Evolutionary conservation across 768 basidiomycete genomes (phyloP).

Genomic region (Lactarius trivialis): DNA sequence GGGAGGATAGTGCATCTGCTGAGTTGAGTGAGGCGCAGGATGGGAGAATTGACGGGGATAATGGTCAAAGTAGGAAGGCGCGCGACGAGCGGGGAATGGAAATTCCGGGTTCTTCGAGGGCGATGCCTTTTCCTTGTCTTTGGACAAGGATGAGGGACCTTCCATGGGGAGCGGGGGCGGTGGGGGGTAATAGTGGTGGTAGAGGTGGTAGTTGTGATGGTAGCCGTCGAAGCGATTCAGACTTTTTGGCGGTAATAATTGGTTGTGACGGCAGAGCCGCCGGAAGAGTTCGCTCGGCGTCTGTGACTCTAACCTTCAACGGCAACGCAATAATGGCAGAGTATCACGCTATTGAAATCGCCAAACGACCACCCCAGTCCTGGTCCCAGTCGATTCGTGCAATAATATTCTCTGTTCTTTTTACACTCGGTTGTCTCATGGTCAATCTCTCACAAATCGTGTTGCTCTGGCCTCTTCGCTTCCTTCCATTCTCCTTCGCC

Average conservation of each 20-base stretch:
- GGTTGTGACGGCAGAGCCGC: background rate
- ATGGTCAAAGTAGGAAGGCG: conserved; percentile 28
- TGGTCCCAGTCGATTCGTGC: conserved; percentile 48
- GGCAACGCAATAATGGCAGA: background rate
- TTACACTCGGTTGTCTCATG: conserved; percentile 59
- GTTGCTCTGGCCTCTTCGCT: conserved; percentile 57
- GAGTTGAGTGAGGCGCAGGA: conserved; percentile 26
- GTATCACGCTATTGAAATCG: conserved; percentile 44
- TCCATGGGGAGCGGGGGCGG: background rate
- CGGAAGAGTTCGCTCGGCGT: background rate
- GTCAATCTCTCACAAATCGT: conserved; percentile 69
- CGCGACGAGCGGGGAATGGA: conserved; percentile 21
- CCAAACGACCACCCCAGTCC: conserved; percentile 44
- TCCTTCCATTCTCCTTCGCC: conserved; percentile 55
- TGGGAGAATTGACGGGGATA: conserved; percentile 45
- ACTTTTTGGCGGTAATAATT: background rate
- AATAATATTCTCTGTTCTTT: conserved; percentile 48
- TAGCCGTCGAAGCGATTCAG: background rate
- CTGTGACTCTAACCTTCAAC: background rate
- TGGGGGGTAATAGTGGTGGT: background rate
- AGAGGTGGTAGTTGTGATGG: background rate
- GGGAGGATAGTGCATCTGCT: background rate
- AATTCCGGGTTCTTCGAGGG: conserved; percentile 20
- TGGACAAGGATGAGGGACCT: background rate
- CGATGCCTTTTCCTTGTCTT: conserved; percentile 32